Base-by-base conservation (phyloP, 257 asterid genomes). In the Fraxinus quadrangulata region DNA sequence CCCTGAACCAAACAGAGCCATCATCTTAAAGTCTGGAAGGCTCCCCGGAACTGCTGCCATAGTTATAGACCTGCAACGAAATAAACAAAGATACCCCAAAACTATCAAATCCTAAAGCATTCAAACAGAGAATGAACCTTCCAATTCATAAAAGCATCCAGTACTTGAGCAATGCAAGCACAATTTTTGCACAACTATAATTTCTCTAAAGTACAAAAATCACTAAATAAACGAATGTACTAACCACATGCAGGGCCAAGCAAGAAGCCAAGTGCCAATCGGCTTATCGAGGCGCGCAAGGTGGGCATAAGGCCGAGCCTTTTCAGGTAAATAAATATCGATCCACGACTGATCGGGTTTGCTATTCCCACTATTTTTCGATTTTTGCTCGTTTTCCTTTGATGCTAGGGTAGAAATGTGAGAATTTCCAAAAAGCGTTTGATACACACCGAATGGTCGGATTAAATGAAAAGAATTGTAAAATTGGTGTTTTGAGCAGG, bases 161-260 rank as follows among this genome's bases (percentile, higher is more conserved):
- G 4, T 16, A 40, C 23, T 19, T 8, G 5, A 10, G 69, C 31
- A 9, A 2, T 21, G 13, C 23, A 4, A 24, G 23, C 12, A 54
- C 65, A 54, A 17, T 5, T 54, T 54, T 17, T 17, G 24, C 65
- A 54, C 26, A 19, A 19, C 65, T 17, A 54, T 19, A 54, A 54
- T 54, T 54, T 54, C 24, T 19, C 31, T 21, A 2, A 21, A 23
- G 68, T 9, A 19, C 34, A 16, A 70, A 47, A 14, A 26, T 54
- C 26, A 2, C 13, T 59, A 59, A 59, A 59, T 59, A 45, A 54
- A 31, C 42, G 61, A 73, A 78, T 10, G 59, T 77, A 70, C 89
- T 73, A 68, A 91, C 97, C 99, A 95, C 94, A 95, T 90, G 85
- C 97, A 91, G 21, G 99, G 99, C 97, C 97, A 95, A 84, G 96